These are phyloP conservation scores for Elaeis oleifera DNA, from an alignment of 202 grass and related monocot genomes.

Conservation along the genomic window DNA sequence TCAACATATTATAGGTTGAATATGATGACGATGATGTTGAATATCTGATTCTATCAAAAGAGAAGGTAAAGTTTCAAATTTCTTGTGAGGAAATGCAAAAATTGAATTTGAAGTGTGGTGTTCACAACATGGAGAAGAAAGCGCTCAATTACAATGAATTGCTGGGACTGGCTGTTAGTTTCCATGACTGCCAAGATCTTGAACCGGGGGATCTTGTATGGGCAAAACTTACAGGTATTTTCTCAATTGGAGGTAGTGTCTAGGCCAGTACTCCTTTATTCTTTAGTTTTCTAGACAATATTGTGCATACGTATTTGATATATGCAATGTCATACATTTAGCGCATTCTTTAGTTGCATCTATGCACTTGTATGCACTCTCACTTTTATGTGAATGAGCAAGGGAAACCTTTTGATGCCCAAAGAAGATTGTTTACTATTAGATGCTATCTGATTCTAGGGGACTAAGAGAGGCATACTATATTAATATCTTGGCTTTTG, in stretches of 20 bases:
- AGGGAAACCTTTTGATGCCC: no score
- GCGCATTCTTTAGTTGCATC: no score
- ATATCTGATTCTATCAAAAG: constrained; percentile 46
- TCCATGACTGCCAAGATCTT: constrained; percentile 86
- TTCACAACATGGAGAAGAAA: constrained; percentile 58
- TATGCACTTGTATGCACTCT: no score
- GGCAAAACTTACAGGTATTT: constrained; percentile 95
- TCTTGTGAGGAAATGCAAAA: constrained; percentile 59
- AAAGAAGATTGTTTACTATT: no score
- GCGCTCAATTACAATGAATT: constrained; percentile 61
- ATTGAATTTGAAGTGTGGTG: constrained; percentile 62
- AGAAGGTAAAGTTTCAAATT: constrained; percentile 76
- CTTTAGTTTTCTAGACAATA: no score
- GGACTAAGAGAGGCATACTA: no score
- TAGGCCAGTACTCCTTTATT: no score
- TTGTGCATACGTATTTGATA: no score
- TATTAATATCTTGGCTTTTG: no score
- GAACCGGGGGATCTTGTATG: constrained; percentile 95
- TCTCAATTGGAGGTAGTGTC: background rate
- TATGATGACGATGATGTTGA: constrained; percentile 85
- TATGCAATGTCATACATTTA: no score
- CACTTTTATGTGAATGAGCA: no score
- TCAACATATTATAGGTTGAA: constrained; percentile 50
- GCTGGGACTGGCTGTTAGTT: constrained; percentile 74
- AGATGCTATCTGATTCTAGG: no score